Conservation (phyloP, 2,329 filamentous ascomycete species). For the Fusarium scirpi region DNA sequence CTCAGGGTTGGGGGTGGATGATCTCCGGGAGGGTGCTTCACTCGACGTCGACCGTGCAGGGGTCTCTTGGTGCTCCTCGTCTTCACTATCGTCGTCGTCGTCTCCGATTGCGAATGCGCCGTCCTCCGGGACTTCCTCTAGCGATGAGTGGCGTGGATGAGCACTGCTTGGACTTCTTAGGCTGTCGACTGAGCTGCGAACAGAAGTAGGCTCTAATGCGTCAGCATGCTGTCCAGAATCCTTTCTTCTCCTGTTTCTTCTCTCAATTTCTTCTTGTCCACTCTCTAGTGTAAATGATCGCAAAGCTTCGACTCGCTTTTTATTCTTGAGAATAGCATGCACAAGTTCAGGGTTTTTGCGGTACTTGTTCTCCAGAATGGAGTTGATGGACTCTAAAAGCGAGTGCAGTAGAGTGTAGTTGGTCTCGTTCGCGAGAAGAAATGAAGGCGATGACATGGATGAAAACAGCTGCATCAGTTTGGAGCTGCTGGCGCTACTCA, state of each 20-base stretch:
- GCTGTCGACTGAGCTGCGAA: constrained; percentile 75
- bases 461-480: constrained; percentile 89
- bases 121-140: constrained; percentile 67
- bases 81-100: constrained; percentile 71
- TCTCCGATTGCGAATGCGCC: constrained; percentile 90
- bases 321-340: constrained; percentile 81
- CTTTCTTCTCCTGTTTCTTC: constrained; percentile 77
- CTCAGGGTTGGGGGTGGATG: constrained; percentile 76
- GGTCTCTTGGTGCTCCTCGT: constrained; percentile 65
- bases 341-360: constrained; percentile 83
- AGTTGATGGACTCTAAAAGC: constrained; percentile 88
- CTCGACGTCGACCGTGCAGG: constrained; percentile 74
- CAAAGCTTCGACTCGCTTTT: constrained; percentile 85
- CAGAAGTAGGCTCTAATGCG: constrained; percentile 61
- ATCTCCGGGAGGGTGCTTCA: constrained; percentile 71
- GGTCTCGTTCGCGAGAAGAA: constrained; percentile 89
- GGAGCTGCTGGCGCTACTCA: constrained; percentile 79
- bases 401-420: constrained; percentile 87
- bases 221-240: constrained; percentile 66
- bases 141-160: constrained; percentile 42
- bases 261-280: constrained; percentile 90
- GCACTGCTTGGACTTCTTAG: constrained; percentile 67
- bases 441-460: constrained; percentile 93
- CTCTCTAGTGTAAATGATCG: constrained; percentile 91
- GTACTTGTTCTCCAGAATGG: constrained; percentile 90